phyloP scores from a whole-genome alignment of 2,329 filamentous ascomycete species.

The Aspergillus sclerotialis region DNA sequence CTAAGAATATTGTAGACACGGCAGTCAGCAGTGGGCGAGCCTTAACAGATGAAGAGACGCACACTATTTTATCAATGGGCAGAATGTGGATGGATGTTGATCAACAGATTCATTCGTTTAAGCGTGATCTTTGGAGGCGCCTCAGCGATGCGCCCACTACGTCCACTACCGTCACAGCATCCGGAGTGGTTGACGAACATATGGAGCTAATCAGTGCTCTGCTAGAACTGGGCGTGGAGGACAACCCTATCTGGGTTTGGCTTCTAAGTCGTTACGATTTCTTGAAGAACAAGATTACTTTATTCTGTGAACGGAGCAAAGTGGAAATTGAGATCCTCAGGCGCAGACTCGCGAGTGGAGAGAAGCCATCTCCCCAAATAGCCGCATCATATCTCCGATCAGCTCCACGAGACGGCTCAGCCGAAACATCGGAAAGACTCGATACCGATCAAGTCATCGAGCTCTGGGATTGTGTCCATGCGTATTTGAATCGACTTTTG shows the following conservation, averaged over 20 bases:
- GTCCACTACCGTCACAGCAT: constrained; percentile 45
- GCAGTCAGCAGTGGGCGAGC: constrained; percentile 44
- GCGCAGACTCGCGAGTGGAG: constrained; percentile 66
- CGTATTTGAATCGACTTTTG: constrained; percentile 66
- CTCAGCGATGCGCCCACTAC: constrained; percentile 61
- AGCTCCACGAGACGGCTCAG: constrained; percentile 60
- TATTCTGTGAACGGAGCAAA: constrained; percentile 75
- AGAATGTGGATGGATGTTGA: constrained; percentile 95
- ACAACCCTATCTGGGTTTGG: constrained; percentile 97
- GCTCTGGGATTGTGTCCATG: constrained; percentile 83
- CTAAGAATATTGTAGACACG: constrained; percentile 59
- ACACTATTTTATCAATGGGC: constrained; percentile 79
- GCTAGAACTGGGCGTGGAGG: constrained; percentile 87
- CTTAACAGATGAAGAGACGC: constrained; percentile 70
- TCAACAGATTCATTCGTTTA: constrained; percentile 77
- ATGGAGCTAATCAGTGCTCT: constrained; percentile 86
- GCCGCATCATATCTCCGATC: constrained; percentile 71
- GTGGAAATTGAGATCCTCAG: constrained; percentile 89
- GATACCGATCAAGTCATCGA: constrained; percentile 77
- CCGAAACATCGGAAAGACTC: constrained; percentile 56
- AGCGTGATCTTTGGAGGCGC: constrained; percentile 80
- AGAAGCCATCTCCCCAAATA: constrained; percentile 62
- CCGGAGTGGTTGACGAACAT: constrained; percentile 64
- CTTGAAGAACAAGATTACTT: constrained; percentile 75
- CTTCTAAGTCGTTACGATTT: constrained; percentile 82